Base-by-base conservation (phyloP, 345 rosid genomes). In the Luvunga scandens region DNA sequence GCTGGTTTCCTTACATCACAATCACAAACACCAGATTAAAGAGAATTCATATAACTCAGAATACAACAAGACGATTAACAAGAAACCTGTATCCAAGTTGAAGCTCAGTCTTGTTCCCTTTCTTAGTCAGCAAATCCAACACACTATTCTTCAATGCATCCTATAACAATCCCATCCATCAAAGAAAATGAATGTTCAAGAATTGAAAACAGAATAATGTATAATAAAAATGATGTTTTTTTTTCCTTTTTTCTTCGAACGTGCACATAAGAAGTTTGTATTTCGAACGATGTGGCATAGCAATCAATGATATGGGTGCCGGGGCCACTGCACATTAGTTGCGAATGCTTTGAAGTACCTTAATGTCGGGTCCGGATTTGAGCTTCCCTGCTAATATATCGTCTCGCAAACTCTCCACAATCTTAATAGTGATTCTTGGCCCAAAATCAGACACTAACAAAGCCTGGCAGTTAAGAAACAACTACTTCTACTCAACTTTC, bases 361-460 rank as follows among this genome's bases (percentile, higher is more conserved):
- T 96, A 28, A 96, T 96, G 77, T 96, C 98, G 45, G 84, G 86
- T 86, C 98, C 98, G 31, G 97, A 93, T 77, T 92, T 96, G 53
- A 96, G 95, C 81, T 89, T 93, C 79, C 97, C 98, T 2, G 90
- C 82, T 77, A 91, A 70, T 18, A 96, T 94, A 83, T 96, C 97
- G 62, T 90, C 92, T 69, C 97, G 80, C 82, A 91, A 78, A 80
- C 88, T 89, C 86, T 94, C 98, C 84, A 96, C 99, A 56, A 96
- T 96, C 86, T 89, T 91, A 77, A 92, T 72, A 0, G 98, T 91
- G 75, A 96, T 96, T 79, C 78, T 91, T 12, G 99, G 99, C 78
- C 98, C 97, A 83, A 96, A 96, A 85, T 94, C 99, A 84, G 98
- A 89, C 63, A 93, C 98, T 86, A 96, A 82, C 18, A 93, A 71